Conservation (phyloP, 805 yeast genomes). For the Candida silvicultrix region DNA sequence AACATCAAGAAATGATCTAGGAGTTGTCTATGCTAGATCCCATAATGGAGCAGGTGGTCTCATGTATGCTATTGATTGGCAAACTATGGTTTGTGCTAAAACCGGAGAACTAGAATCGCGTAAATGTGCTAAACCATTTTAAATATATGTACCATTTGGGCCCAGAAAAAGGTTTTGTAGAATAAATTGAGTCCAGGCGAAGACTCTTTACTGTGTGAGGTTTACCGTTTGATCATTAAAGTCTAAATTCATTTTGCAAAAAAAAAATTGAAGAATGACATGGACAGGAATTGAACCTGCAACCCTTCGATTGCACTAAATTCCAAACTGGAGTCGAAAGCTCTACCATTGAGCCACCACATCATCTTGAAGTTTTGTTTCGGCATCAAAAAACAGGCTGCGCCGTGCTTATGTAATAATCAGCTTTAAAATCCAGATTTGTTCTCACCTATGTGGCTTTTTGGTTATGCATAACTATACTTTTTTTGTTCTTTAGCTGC, state of each 20-base stretch:
- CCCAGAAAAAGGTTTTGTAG: no score
- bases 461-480: no score
- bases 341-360: constrained; percentile 81
- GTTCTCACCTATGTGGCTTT: no score
- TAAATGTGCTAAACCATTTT: constrained; percentile 89
- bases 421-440: no score
- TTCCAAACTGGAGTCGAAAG: constrained; percentile 62
- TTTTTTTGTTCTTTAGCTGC: no score
- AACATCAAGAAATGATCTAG: constrained; percentile 87
- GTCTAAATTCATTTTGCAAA: background rate
- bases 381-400: background rate
- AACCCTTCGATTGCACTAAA: constrained; percentile 62
- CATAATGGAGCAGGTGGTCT: constrained; percentile 60
- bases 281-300: constrained; percentile 88
- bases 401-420: background rate
- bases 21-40: constrained; percentile 84
- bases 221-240: no score
- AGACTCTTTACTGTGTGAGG: no score
- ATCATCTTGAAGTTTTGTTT: constrained; percentile 28
- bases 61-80: constrained; percentile 93
- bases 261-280: constrained; percentile 38
- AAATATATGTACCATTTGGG: no score
- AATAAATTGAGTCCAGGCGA: no score
- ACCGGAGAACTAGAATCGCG: constrained; percentile 74
- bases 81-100: constrained; percentile 76